A percentile compares a stretch with the other conserved stretches of the same genome.
Evolutionary conservation across 2,329 filamentous ascomycete genomes (phyloP).

Genomic region (Fusarium longipes): DNA sequence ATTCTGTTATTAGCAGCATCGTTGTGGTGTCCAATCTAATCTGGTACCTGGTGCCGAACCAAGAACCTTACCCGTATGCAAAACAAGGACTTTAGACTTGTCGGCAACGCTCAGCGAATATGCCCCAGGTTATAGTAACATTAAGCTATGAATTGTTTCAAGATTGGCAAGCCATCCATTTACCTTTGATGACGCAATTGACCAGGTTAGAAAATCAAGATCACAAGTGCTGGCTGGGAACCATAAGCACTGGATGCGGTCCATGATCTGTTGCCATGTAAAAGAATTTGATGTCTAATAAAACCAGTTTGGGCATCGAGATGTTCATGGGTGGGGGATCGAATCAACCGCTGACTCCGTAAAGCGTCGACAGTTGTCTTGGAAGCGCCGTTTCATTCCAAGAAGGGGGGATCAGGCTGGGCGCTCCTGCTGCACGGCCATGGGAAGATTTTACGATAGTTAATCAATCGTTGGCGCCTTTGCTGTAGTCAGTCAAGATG

Average conservation of each 20-base stretch:
- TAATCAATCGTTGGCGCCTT: background rate
- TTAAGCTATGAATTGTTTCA: constrained; percentile 14
- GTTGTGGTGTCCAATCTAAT: background rate
- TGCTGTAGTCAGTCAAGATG: background rate
- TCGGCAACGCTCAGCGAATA: constrained; percentile 8
- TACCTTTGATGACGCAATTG: constrained; percentile 16
- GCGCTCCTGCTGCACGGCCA: constrained; percentile 9
- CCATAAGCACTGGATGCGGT: background rate
- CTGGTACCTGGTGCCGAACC: background rate
- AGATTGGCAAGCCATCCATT: background rate
- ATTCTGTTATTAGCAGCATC: background rate
- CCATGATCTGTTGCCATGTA: background rate
- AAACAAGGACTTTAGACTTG: constrained; percentile 7
- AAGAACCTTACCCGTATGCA: background rate
- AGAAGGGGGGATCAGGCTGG: background rate
- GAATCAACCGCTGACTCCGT: background rate
- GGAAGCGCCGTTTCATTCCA: constrained; percentile 7
- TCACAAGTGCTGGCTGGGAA: too few species aligned
- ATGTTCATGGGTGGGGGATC: background rate
- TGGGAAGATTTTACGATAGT: constrained; percentile 22
- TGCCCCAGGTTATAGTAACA: too few species aligned
- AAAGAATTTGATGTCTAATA: background rate
- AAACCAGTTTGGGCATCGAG: constrained; percentile 3
- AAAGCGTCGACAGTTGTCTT: constrained; percentile 2
- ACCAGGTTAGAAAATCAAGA: background rate